These are phyloP conservation scores for Xylogone sp. DNA, from an alignment of 2,329 filamentous ascomycete species.

Conservation along the genomic window DNA sequence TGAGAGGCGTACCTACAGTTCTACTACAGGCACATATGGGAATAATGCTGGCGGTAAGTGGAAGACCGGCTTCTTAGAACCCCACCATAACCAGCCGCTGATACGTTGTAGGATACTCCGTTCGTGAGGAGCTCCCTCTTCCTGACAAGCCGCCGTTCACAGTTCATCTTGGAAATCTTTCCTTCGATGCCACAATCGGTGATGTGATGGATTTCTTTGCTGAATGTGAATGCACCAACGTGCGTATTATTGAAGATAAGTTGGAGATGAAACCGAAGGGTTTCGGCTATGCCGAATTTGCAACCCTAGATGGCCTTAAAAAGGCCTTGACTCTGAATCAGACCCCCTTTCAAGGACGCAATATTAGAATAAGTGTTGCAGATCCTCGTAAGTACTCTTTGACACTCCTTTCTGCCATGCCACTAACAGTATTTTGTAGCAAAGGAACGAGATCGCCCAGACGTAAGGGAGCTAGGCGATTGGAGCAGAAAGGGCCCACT, in stretches of 20 bases:
- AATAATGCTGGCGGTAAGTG: constrained; percentile 24
- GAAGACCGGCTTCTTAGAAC: not conserved
- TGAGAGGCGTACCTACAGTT: constrained; percentile 29
- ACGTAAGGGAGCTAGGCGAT: constrained; percentile 77
- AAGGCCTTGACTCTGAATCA: constrained; percentile 83
- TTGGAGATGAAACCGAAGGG: constrained; percentile 92
- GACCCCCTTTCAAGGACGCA: constrained; percentile 78
- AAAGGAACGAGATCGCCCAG: constrained; percentile 70
- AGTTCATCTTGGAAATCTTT: constrained; percentile 92
- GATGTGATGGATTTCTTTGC: constrained; percentile 83
- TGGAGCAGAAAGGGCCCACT: constrained; percentile 94
- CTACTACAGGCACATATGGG: constrained; percentile 26
- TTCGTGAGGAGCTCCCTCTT: constrained; percentile 76
- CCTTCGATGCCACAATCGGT: constrained; percentile 84
- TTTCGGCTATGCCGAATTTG: constrained; percentile 97
- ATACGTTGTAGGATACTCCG: constrained; percentile 47
- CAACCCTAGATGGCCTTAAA: constrained; percentile 81
- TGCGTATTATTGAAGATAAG: constrained; percentile 96
- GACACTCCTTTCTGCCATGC: constrained; percentile 24
- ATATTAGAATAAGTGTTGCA: constrained; percentile 90
- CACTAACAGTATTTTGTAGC: constrained; percentile 46
- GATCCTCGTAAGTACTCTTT: constrained; percentile 80
- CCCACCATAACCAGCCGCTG: constrained; percentile 5
- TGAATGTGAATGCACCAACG: constrained; percentile 80
- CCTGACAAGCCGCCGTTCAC: constrained; percentile 93